Base-by-base conservation (phyloP, 371 early-diverging fungal species). In the Lichtheimia ramosa region DNA sequence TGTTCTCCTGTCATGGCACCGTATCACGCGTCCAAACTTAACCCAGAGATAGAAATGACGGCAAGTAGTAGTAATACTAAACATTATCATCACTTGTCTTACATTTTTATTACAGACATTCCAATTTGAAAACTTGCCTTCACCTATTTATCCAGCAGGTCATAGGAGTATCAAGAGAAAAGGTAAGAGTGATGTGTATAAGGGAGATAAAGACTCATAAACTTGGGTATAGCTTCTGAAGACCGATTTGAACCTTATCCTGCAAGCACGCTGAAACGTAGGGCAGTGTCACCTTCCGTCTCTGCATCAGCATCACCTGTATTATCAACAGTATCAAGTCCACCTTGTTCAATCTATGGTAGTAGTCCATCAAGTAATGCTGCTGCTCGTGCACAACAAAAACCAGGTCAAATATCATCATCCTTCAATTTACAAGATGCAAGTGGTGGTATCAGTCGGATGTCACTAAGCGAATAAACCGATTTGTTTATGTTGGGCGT, bases 31-130 rank as follows among this genome's bases (percentile, higher is more conserved):
- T 77, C 78, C 2, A 77, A 67, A 59, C 59, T 77, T 6, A 77
- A 77, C 24, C 78, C 78, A 20, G 78, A 77, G 49, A 65, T 74
- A 39, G 78, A 77, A 58, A 74, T 74, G 73, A 72, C 78, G 25
- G 78, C 74, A 67, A 63, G 59, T 12, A 21, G 59, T 12, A 21
- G 6, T 43, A 6, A n/a, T 43, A n/a, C 3, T 5, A 25, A 34
- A 34, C 34, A 28, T 1, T 6, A 28, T 7, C 28, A 34, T 34
- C 10, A 34, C 34, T 25, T 42, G 20, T n/a, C 39, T 48, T 6
- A 23, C n/a, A n/a, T n/a, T n/a, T 15, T n/a, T 25, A 1, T 23
- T 27, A 14, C 43, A 77, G 78, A 64, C 62, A 20, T 74, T 77
- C 46, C 78, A 77, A 54, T 63, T 72, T 42, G 78, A 77, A 20